Evolutionary conservation across 805 yeast species (phyloP).

Genomic region (Candida maesae): DNA sequence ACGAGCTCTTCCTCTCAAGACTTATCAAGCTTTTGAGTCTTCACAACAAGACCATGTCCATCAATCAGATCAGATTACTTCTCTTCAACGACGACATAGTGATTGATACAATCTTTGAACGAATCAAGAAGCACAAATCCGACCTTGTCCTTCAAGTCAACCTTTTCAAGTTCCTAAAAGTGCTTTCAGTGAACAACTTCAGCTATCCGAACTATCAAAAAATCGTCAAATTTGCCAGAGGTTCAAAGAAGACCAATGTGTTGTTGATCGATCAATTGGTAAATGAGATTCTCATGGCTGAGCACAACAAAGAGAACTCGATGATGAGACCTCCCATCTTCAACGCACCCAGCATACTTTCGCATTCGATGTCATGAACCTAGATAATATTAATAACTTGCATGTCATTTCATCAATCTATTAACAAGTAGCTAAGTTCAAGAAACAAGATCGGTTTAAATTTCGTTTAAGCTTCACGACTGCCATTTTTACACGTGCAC

Average conservation of each 20-base stretch:
- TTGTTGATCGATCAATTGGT: conserved; percentile 24
- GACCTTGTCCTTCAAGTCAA: conserved; percentile 20
- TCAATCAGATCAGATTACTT: conserved; percentile 21
- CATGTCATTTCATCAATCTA: too few relatives aligned
- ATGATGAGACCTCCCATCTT: conserved; percentile 32
- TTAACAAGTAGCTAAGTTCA: too few relatives aligned
- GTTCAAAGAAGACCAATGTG: conserved; percentile 9
- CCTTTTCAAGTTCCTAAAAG: conserved; percentile 23
- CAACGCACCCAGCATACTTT: not conserved
- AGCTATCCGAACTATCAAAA: conserved; percentile 12
- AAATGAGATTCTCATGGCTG: conserved; percentile 17
- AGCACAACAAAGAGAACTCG: conserved; percentile 26
- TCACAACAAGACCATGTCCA: conserved; percentile 13
- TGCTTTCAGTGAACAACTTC: conserved; percentile 11
- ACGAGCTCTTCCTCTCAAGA: conserved; percentile 41
- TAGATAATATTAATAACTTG: not conserved
- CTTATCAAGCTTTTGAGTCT: conserved; percentile 32
- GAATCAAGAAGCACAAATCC: conserved; percentile 7
- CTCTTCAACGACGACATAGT: conserved; percentile 16
- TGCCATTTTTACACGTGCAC: conserved; percentile 1
- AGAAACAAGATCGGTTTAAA: not conserved
- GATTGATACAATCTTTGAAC: conserved; percentile 13
- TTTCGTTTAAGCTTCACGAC: not conserved
- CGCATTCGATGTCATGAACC: conserved; percentile 1
- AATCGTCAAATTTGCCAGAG: conserved; percentile 9